A percentile compares a stretch with the other conserved stretches of the same genome.
Evolutionary conservation across 495 filamentous ascomycete genomes (phyloP).

Genomic region (Niebla homalea): DNA sequence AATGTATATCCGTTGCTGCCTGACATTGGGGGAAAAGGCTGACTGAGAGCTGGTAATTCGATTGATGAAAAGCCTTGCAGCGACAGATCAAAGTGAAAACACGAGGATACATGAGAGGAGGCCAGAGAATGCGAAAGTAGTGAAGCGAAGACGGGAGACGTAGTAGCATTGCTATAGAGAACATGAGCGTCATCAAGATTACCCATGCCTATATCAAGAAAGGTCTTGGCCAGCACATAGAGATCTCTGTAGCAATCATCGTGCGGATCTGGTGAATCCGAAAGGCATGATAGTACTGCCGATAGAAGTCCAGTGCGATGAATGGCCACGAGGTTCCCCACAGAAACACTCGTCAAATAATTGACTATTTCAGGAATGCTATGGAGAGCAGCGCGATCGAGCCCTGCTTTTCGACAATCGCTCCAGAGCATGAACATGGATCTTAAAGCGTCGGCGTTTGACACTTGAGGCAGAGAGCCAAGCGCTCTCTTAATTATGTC

Average conservation of each 20-base stretch:
- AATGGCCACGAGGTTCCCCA: conserved; percentile 60
- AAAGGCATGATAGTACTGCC: conserved; percentile 54
- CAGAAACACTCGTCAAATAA: conserved; percentile 42
- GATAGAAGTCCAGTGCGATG: conserved; percentile 68
- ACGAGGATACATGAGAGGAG: conserved; percentile 59
- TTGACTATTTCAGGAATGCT: conserved; percentile 14
- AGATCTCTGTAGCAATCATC: conserved; percentile 43
- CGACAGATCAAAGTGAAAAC: conserved; percentile 89
- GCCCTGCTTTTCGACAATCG: conserved; percentile 20
- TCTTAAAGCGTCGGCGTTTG: conserved; percentile 14
- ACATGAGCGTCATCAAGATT: conserved; percentile 65
- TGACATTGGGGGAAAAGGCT: conserved; percentile 63
- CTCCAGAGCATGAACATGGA: conserved; percentile 15
- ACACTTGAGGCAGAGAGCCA: conserved; percentile 2
- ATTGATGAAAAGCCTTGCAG: conserved; percentile 76
- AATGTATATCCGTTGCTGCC: conserved; percentile 75
- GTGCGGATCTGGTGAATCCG: conserved; percentile 34
- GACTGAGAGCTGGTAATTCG: conserved; percentile 70
- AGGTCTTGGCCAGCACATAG: conserved; percentile 40
- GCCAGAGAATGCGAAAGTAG: conserved; percentile 65
- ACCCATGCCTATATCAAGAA: conserved; percentile 59
- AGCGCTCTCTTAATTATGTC: conserved; percentile 15
- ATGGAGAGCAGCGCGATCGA: conserved; percentile 5
- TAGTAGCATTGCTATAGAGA: conserved; percentile 53
- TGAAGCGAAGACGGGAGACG: conserved; percentile 46